These are phyloP conservation scores for Sordariomycetes sp. DNA, from an alignment of 2,329 filamentous ascomycete genomes.

Conservation along the genomic window DNA sequence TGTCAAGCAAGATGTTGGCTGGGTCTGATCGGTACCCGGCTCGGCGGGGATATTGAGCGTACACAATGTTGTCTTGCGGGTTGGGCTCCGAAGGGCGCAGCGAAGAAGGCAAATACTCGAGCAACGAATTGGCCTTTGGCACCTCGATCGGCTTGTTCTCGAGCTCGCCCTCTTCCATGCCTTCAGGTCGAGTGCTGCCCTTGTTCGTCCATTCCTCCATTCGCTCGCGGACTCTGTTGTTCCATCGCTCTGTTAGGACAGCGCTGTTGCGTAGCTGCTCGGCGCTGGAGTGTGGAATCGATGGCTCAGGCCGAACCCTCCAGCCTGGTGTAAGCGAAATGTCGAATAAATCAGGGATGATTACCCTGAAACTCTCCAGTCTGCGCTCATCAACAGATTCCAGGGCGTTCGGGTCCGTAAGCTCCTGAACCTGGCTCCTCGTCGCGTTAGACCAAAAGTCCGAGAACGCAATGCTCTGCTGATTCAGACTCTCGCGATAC, in stretches of 20 bases:
- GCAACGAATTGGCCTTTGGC: conserved; percentile 1
- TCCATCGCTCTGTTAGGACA: conserved; percentile 41
- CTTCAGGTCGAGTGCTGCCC: conserved; percentile 28
- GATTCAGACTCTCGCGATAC: conserved; percentile 31
- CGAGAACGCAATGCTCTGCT: conserved; percentile 34
- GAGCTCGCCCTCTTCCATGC: conserved; percentile 6
- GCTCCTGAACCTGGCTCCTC: conserved; percentile 13
- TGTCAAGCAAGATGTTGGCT: conserved; percentile 28
- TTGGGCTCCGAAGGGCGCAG: too few relatives aligned
- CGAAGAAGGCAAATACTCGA: too few relatives aligned
- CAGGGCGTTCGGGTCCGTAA: conserved; percentile 13
- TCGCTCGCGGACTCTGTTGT: conserved; percentile 28
- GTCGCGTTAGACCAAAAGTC: conserved; percentile 23
- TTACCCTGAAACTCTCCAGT: conserved; percentile 35
- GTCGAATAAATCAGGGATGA: conserved; percentile 44
- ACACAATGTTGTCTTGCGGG: conserved; percentile 7
- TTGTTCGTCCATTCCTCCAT: conserved; percentile 34
- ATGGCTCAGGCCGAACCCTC: conserved; percentile 30
- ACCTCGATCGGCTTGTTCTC: conserved; percentile 6
- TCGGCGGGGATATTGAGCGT: conserved; percentile 24
- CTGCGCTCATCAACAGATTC: conserved; percentile 16
- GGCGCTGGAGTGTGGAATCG: conserved; percentile 33
- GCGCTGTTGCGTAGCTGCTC: conserved; percentile 47
- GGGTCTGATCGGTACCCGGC: conserved; percentile 32
- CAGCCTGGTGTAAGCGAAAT: conserved; percentile 46